Conservation (phyloP, 306 rosid species). For the Lupinus albus region DNA sequence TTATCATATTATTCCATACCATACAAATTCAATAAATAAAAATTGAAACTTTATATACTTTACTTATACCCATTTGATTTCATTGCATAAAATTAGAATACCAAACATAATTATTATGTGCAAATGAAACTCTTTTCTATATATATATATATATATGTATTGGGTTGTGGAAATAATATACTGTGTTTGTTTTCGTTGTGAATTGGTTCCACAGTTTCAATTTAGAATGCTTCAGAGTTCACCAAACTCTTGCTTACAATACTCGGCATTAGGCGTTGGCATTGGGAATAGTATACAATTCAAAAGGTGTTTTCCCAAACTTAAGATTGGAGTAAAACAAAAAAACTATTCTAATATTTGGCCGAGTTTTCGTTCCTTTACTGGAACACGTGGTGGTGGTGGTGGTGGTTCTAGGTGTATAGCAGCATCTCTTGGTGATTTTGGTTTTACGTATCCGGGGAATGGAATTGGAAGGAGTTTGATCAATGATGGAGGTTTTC, state of each 20-base stretch:
- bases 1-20: no score
- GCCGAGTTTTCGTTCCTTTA: conserved; percentile 29
- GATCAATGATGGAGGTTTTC: conserved; percentile 40
- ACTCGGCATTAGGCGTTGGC: conserved; percentile 28
- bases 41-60: no score
- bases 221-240: conserved; percentile 50
- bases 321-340: conserved; percentile 41
- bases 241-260: conserved; percentile 40
- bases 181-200: background rate
- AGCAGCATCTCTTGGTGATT: conserved; percentile 41
- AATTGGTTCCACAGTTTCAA: conserved; percentile 58
- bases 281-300: conserved; percentile 34
- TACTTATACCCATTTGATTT: no score
- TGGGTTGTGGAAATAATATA: background rate
- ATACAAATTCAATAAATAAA: no score
- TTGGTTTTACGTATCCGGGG: conserved; percentile 36
- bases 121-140: no score
- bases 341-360: conserved; percentile 33
- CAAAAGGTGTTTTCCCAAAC: conserved; percentile 43
- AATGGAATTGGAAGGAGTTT: conserved; percentile 35
- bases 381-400: conserved; percentile 35
- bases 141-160: background rate
- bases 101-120: no score
- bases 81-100: no score
- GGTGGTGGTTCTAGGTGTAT: conserved; percentile 35